These are phyloP conservation scores for Nidularia pulvinata DNA, from an alignment of 768 basidiomycete species.

Conservation along the genomic window DNA sequence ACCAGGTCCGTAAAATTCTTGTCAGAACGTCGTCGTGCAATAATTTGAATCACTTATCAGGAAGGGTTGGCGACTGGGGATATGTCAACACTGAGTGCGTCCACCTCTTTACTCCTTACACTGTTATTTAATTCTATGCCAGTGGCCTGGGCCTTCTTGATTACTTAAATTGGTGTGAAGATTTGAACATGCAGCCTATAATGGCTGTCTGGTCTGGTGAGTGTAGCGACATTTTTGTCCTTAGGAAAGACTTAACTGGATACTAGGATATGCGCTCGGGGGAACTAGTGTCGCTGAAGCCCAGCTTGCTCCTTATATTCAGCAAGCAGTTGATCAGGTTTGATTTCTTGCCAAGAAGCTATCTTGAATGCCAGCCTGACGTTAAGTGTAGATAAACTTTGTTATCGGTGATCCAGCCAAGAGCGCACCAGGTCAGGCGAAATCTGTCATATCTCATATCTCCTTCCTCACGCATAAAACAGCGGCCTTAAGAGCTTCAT, in stretches of 20 bases:
- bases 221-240: neutral
- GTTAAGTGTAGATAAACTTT: slow-evolving; percentile 49
- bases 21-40: too few relatives aligned
- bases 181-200: slow-evolving; percentile 57
- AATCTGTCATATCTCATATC: neutral
- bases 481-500: slow-evolving; percentile 51
- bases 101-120: neutral
- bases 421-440: slow-evolving; percentile 31
- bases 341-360: too few relatives aligned
- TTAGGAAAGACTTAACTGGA: neutral
- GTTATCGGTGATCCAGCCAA: slow-evolving; percentile 52
- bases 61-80: slow-evolving; percentile 48
- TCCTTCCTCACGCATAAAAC: neutral
- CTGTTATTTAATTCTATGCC: neutral
- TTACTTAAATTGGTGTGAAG: slow-evolving; percentile 59
- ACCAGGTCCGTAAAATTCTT: slow-evolving; percentile 22
- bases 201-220: slow-evolving; percentile 65
- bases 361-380: too few relatives aligned
- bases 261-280: slow-evolving; percentile 47
- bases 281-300: slow-evolving; percentile 42
- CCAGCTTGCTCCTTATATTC: slow-evolving; percentile 49
- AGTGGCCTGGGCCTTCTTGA: slow-evolving; percentile 60
- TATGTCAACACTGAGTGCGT: slow-evolving; percentile 54
- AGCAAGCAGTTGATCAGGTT: slow-evolving; percentile 58
- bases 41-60: slow-evolving; percentile 8